A percentile compares a stretch with the other conserved stretches of the same genome.
These are phyloP conservation scores for Septoria linicola DNA, from an alignment of 2,329 filamentous ascomycete genomes.

Conservation along the genomic window DNA sequence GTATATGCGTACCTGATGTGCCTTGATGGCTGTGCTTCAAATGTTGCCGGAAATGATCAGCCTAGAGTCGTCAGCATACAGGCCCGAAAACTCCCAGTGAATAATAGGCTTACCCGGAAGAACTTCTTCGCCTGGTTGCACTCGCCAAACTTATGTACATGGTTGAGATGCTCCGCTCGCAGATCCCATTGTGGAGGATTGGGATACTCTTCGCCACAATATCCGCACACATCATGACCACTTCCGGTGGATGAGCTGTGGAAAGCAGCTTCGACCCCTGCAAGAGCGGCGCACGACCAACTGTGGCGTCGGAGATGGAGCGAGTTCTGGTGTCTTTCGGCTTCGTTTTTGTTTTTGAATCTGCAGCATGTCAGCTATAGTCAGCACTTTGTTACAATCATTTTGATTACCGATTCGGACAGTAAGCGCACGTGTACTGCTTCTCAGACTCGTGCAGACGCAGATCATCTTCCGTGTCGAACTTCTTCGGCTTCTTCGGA, in stretches of 20 bases:
- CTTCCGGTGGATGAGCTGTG: slow-evolving; percentile 67
- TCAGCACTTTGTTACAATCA: not conserved
- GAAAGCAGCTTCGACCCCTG: slow-evolving; percentile 73
- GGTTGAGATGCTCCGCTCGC: slow-evolving; percentile 81
- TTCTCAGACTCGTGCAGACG: slow-evolving; percentile 87
- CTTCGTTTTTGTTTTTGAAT: slow-evolving; percentile 99
- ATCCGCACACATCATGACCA: slow-evolving; percentile 80
- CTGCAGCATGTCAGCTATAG: slow-evolving; percentile 9
- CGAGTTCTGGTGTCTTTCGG: slow-evolving; percentile 92
- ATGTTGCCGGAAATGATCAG: slow-evolving; percentile 97
- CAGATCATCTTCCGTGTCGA: slow-evolving; percentile 79
- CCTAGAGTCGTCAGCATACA: slow-evolving; percentile 39
- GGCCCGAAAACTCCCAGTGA: not conserved
- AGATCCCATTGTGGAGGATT: slow-evolving; percentile 87
- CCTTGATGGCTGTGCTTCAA: slow-evolving; percentile 67
- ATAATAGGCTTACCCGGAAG: slow-evolving; percentile 57
- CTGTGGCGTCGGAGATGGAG: slow-evolving; percentile 89
- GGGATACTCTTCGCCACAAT: slow-evolving; percentile 89
- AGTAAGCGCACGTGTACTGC: slow-evolving; percentile 91
- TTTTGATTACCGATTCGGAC: slow-evolving; percentile 65
- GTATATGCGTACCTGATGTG: slow-evolving; percentile 21
- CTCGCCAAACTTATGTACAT: slow-evolving; percentile 93
- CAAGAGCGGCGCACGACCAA: slow-evolving; percentile 90
- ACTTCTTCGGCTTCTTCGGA: slow-evolving; percentile 95
- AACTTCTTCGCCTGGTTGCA: slow-evolving; percentile 99